Base-by-base conservation (phyloP, 2,329 filamentous ascomycete species). In the Torrubiella hemipterigena region DNA sequence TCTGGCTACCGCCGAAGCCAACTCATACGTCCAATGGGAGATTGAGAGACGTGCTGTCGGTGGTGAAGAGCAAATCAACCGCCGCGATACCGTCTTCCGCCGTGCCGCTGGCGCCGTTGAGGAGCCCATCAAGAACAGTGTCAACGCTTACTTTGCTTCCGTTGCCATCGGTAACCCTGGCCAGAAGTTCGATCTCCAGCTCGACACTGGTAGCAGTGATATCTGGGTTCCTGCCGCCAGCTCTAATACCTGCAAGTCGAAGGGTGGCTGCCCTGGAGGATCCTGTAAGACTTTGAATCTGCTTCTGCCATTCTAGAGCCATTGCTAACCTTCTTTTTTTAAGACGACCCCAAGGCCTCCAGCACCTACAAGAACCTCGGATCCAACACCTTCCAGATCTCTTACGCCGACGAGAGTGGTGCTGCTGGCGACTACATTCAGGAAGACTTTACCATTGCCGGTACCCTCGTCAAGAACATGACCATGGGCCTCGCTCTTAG, bases 181-280 rank as follows among this genome's bases (percentile, higher is more conserved):
- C 10, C 74, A 79, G 44, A 50, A 63, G 4, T 37, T 79, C 24
- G 65, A 61, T 2, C 51, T 79, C 31, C 70, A 76, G 47, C 58
- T 79, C 27, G 74, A 79, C 50, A 79, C 74, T 1, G 75, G 73
- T 25, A 77, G 71, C 44, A 76, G 71, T 38, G 75, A 80, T 51
- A 64, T 73, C 15, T 79, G 75, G 74, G 62, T 78, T 23, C 63
- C 66, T 11, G 50, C 51, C 26, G 49, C 43, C 35, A 29, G 33
- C 5, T 51, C 62, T 2, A 38, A 37, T 20, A 55, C 65, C 10
- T 72, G 67, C 45, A 36, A 50, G 12, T 37, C 42, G 7, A 38
- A 36, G 6, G 30, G 38, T 13, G 31, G 57, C 7, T 67, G 64
- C 37, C 46, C 47, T 12, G 43, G 61, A 25, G 65, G 67, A 37